Evolutionary conservation across 345 rosid genomes (phyloP).

Genomic region (Firmiana major): DNA sequence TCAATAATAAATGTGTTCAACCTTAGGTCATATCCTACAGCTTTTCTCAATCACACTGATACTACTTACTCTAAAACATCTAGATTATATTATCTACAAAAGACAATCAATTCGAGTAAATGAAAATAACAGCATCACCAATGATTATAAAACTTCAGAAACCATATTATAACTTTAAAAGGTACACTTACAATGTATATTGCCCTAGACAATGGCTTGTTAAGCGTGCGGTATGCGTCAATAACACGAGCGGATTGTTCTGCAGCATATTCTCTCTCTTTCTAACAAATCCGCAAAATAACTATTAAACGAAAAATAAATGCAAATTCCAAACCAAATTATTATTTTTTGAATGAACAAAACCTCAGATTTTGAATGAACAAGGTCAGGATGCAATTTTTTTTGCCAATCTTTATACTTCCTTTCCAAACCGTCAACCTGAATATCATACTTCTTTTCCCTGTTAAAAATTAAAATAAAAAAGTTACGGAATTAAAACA

Average conservation of each 20-base stretch:
- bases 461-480: slow-evolving; percentile 26
- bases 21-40: not conserved
- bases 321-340: not conserved
- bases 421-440: slow-evolving; percentile 51
- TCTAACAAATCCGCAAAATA: slow-evolving; percentile 29
- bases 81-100: not conserved
- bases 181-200: slow-evolving; percentile 65
- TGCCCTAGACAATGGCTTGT: slow-evolving; percentile 61
- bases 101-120: slow-evolving; percentile 6
- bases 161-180: not conserved
- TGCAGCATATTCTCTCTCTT: slow-evolving; percentile 76
- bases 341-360: slow-evolving; percentile 5
- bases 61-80: not conserved
- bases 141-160: not conserved
- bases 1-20: not conserved
- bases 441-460: slow-evolving; percentile 64
- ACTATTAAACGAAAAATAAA: not conserved
- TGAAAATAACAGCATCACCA: not conserved
- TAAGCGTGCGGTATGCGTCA: slow-evolving; percentile 74
- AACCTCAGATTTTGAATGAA: slow-evolving; percentile 90
- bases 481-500: not conserved
- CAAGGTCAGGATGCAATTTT: slow-evolving; percentile 93
- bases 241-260: slow-evolving; percentile 85
- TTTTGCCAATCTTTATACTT: slow-evolving; percentile 91
- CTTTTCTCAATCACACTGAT: not conserved